These are phyloP conservation scores for Calendula officinalis DNA, from an alignment of 129 eudicot genomes.

Conservation along the genomic window DNA sequence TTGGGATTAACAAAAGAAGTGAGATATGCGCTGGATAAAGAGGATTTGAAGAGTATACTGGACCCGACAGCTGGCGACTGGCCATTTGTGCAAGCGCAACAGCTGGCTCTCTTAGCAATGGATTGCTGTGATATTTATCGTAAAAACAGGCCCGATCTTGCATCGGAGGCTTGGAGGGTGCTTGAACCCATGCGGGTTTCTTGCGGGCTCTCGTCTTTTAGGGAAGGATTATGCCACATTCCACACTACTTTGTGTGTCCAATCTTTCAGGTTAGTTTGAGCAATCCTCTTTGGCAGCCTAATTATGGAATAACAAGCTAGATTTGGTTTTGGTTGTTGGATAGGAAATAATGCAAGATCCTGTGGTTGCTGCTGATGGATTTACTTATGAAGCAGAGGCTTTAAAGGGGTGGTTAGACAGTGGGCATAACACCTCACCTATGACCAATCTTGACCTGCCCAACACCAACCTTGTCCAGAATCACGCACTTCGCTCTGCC, in stretches of 20 bases:
- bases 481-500: constrained; percentile 77
- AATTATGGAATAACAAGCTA: not conserved
- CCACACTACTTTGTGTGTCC: constrained; percentile 84
- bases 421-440: constrained; percentile 78
- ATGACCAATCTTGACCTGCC: constrained; percentile 71
- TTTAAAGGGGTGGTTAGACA: constrained; percentile 74
- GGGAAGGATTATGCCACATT: constrained; percentile 46
- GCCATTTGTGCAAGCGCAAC: constrained; percentile 96
- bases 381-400: constrained; percentile 85
- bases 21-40: constrained; percentile 62
- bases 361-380: constrained; percentile 84
- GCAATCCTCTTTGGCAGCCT: too few species aligned
- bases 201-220: constrained; percentile 55
- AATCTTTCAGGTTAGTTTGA: constrained; percentile 81
- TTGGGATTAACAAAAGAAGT: constrained; percentile 66
- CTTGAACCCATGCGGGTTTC: constrained; percentile 82
- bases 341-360: constrained; percentile 91
- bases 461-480: constrained; percentile 51
- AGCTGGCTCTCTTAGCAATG: constrained; percentile 72
- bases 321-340: not conserved
- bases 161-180: constrained; percentile 78
- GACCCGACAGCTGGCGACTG: constrained; percentile 97
- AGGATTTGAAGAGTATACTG: constrained; percentile 50
- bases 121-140: constrained; percentile 65
- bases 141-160: constrained; percentile 67